These are phyloP conservation scores for Trypanosomatidae sp. DNA, from an alignment of 208 protist species.

Conservation along the genomic window DNA sequence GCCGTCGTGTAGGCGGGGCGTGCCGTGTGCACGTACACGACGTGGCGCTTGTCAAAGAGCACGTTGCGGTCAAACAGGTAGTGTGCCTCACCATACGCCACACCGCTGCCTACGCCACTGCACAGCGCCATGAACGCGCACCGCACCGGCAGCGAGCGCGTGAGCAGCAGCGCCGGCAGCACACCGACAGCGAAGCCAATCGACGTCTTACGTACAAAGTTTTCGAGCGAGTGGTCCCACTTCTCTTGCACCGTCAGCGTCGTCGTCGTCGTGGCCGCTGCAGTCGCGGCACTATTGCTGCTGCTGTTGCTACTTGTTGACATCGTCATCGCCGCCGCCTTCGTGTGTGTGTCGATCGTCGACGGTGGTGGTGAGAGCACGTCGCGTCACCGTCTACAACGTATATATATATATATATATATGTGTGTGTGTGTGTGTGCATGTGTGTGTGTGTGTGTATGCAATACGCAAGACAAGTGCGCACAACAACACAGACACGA, in stretches of 20 bases:
- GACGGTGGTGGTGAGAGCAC: no score
- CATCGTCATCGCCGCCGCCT: neutral
- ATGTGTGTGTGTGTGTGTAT: no score
- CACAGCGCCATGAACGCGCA: conserved; percentile 40
- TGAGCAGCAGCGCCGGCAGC: conserved; percentile 58
- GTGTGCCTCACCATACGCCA: conserved; percentile 77
- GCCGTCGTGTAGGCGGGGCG: no score
- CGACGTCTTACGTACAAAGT: conserved; percentile 71
- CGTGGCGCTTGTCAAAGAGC: conserved; percentile 72
- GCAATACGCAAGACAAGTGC: no score
- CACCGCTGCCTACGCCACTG: conserved; percentile 62
- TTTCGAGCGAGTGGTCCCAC: conserved; percentile 84
- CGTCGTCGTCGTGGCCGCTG: conserved; percentile 2
- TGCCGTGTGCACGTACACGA: conserved; percentile 27
- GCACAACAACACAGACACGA: no score
- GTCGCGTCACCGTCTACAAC: no score
- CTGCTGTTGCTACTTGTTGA: neutral
- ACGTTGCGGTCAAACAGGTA: conserved; percentile 86
- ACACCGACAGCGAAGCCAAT: conserved; percentile 62
- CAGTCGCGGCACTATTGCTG: neutral
- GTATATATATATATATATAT: conserved; percentile 1
- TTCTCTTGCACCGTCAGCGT: conserved; percentile 66
- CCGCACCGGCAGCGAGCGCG: conserved; percentile 43
- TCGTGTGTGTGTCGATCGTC: neutral
- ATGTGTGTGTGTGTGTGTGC: conserved; percentile 3